Evolutionary conservation across 352 stramenopile species (phyloP), one percentile per base, ranked within the genome.

Genomic region (Blastocystis sp.): DNA sequence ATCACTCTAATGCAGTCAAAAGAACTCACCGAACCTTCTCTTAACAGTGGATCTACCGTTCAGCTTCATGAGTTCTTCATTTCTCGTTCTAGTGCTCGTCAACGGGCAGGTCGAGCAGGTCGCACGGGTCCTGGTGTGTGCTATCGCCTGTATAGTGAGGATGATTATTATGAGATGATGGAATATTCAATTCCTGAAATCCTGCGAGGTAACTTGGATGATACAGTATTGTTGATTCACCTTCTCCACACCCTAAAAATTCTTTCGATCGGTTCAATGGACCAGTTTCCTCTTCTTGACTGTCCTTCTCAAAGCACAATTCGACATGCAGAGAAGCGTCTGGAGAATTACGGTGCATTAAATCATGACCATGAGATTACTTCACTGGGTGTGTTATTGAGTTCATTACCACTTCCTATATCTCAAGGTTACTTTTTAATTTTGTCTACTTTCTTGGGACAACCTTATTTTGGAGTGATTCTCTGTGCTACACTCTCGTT

Each of bases 71-170:
- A 96, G 76, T 95, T 92, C 41, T 94, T 93, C 2, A 95, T 96
- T 88, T 95, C 93, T 53, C 92, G 93, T 5, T 93, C 93, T 50
- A 95, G 92, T 1, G 94, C 94, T 34, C 95, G 95, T 66, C 94
- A 96, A 82, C 93, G 94, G 9, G 92, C 93, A 16, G 94, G 94
- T 90, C 93, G 94, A 90, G 94, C 94, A 37, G 94, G 94, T 68
- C 93, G 94, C 79, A 96, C 94, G 20, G 93, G 92, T 59, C 93
- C 93, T 13, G 94, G 94, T 64, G 95, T 95, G 87, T 96, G 94
- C 90, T 96, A 95, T 89, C 93, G 93, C 0, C 85, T 96, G 69
- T 91, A 90, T 43, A 90, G 47, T 20, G 75, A 79, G n/a, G 64
- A 90, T 18, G 53, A 89, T 39, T 89, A 78, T 18, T 63, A 75